These are phyloP conservation scores for Ceratobasidium sp. DNA, from an alignment of 1,284 basidiomycete species.

Conservation along the genomic window DNA sequence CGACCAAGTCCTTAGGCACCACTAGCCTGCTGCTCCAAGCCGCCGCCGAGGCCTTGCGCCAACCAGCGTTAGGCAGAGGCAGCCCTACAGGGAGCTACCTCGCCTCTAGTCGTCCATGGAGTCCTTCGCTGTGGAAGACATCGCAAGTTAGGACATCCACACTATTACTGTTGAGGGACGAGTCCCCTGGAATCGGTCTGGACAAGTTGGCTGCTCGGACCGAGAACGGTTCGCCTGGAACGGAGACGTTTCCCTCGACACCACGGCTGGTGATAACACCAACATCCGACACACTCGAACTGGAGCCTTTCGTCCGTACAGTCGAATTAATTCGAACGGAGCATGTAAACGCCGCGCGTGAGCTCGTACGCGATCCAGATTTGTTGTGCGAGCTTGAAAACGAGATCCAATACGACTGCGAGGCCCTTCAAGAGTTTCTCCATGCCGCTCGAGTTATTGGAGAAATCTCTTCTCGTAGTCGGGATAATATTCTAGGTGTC, in stretches of 20 bases:
- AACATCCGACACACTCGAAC: constrained; percentile 49
- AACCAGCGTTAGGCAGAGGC: constrained; percentile 51
- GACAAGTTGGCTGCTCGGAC: constrained; percentile 33
- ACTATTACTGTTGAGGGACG: constrained; percentile 4
- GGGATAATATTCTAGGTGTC: constrained; percentile 93
- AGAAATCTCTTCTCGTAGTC: constrained; percentile 93
- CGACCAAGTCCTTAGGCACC: constrained; percentile 94
- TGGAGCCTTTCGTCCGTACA: constrained; percentile 72
- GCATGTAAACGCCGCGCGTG: constrained; percentile 82
- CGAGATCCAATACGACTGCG: constrained; percentile 91
- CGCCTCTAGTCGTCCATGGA: constrained; percentile 52
- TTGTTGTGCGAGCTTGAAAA: constrained; percentile 82
- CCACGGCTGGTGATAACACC: constrained; percentile 50
- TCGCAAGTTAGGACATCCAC: constrained; percentile 48
- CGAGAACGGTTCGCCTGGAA: constrained; percentile 49
- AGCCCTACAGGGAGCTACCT: constrained; percentile 60
- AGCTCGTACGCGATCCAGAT: constrained; percentile 67
- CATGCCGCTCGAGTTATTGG: constrained; percentile 95
- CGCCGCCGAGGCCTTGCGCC: constrained; percentile 78
- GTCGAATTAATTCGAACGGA: constrained; percentile 89
- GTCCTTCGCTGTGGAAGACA: constrained; percentile 43
- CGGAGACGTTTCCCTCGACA: constrained; percentile 50
- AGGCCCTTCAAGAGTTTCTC: constrained; percentile 85
- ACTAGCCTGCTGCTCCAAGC: constrained; percentile 93
- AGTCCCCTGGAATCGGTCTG: constrained; percentile 40